Percentiles rank a stretch among this genome's conserved stretches.
Evolutionary conservation across 2,329 filamentous ascomycete species (phyloP).

Genomic region (Fusarium brevicatenulatum): DNA sequence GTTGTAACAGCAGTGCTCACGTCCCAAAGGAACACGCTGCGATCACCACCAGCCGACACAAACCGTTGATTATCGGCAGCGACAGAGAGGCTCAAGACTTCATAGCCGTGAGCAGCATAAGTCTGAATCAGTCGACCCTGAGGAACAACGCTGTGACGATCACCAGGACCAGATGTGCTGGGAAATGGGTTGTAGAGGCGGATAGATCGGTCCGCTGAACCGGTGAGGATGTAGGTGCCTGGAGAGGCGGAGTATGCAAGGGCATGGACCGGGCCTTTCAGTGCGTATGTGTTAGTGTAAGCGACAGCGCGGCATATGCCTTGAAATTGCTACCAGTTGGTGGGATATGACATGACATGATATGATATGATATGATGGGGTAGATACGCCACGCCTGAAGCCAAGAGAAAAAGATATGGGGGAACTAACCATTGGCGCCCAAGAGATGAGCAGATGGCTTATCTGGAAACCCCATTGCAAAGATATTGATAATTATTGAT

Average conservation of each 20-base stretch:
- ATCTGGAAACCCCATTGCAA: slow-evolving; percentile 58
- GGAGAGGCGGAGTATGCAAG: slow-evolving; percentile 77
- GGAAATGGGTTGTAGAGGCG: slow-evolving; percentile 84
- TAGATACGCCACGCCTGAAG: slow-evolving; percentile 31
- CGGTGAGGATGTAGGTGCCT: slow-evolving; percentile 83
- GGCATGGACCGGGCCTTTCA: slow-evolving; percentile 74
- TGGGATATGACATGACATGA: neutral
- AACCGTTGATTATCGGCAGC: slow-evolving; percentile 83
- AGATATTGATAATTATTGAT: slow-evolving; percentile 5
- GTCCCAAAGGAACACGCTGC: slow-evolving; percentile 93
- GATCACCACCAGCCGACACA: slow-evolving; percentile 88
- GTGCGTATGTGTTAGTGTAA: slow-evolving; percentile 22
- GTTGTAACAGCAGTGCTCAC: slow-evolving; percentile 82
- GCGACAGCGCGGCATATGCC: slow-evolving; percentile 31
- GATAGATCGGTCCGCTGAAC: slow-evolving; percentile 84
- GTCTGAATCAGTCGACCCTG: slow-evolving; percentile 79
- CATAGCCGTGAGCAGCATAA: slow-evolving; percentile 91
- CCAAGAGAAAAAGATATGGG: slow-evolving; percentile 5
- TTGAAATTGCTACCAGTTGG: slow-evolving; percentile 4
- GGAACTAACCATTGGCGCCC: slow-evolving; percentile 65
- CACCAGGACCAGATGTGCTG: slow-evolving; percentile 51
- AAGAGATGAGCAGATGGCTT: slow-evolving; percentile 65
- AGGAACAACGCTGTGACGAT: slow-evolving; percentile 49
- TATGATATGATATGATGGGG: neutral
- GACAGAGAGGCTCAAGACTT: slow-evolving; percentile 84